Conservation (phyloP, 306 rosid genomes). For the Trifolium pratense region DNA sequence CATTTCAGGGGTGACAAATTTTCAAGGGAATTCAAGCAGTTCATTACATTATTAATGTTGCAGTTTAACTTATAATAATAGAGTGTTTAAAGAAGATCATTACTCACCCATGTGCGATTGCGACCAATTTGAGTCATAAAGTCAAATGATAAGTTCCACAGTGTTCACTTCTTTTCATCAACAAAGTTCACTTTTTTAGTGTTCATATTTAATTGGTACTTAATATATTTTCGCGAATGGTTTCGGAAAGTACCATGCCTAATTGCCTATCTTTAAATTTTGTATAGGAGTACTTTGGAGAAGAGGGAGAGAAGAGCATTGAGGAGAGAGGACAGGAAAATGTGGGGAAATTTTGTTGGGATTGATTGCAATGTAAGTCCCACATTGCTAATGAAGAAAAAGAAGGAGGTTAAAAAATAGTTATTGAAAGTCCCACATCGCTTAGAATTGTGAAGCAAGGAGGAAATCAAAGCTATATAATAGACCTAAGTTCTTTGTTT, state of each 20-base stretch:
- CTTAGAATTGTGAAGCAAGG: too few relatives aligned
- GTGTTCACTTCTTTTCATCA: constrained; percentile 51
- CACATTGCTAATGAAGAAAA: too few relatives aligned
- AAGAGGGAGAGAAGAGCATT: too few relatives aligned
- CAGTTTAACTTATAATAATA: constrained; percentile 42
- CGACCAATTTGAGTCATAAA: constrained; percentile 56
- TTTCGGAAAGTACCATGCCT: constrained; percentile 26
- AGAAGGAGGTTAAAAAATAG: too few relatives aligned
- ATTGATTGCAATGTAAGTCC: too few relatives aligned
- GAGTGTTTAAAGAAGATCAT: constrained; percentile 52
- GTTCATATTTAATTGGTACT: constrained; percentile 40
- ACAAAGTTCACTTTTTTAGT: constrained; percentile 45
- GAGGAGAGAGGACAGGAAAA: too few relatives aligned
- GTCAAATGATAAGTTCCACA: constrained; percentile 65
- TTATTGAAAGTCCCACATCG: too few relatives aligned
- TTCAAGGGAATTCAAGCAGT: constrained; percentile 32
- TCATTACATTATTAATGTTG: constrained; percentile 40
- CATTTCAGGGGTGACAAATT: constrained; percentile 29
- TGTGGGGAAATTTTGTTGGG: too few relatives aligned
- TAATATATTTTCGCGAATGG: constrained; percentile 23
- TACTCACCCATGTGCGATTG: constrained; percentile 70
- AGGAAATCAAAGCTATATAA: too few relatives aligned
- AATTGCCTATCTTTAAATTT: not conserved
- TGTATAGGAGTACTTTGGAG: too few relatives aligned
- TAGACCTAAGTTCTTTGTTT: too few relatives aligned